Evolutionary conservation across 768 basidiomycete genomes (phyloP), one percentile per base, ranked within the genome.

Genomic region (Hygrocybe coccinea): DNA sequence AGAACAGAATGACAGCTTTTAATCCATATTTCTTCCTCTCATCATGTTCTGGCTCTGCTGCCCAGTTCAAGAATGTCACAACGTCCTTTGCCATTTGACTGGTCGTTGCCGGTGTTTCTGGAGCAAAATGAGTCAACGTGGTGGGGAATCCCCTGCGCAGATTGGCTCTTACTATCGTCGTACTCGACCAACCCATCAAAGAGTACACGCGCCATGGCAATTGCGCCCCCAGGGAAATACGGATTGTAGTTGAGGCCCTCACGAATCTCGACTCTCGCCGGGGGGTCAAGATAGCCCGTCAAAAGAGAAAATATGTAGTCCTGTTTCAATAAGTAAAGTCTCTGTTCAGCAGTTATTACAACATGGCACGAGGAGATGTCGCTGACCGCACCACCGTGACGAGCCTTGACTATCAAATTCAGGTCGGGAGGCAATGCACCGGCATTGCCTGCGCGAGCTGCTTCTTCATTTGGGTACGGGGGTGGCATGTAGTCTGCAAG

Each of bases 41-140:
- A 67, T 99, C 97, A 65, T 95, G 90, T 71, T 99, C 97, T 29
- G 97, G 97, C 71, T 99, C 97, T 55, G 97, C 84, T 15, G 95
- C 91, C 95, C 95, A 98, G 75, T 84, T 85, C 49, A 98, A 75
- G 87, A 98, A 97, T 2, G 89, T 91, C 45, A 83, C 83, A 52
- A 99, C 94, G 67, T 99, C 97, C 80, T 98, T 99, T 63, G 97
- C 95, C 95, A 99, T 95, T 71, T 99, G 97, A 5, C 92, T 90
- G 5, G 93, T 87, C 47, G 97, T 99, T 11, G 95, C 91, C 12
- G 97, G 94, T 3, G 97, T 98, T 48, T 89, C 91, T 93, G 52
- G 46, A 39, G 45, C 15, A 41, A 29, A 22, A 57, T 19, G 50
- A 59, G 5, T 58, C 29, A 49, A 24, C 7, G 10, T 15, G 25